Evolutionary conservation across 768 basidiomycete genomes (phyloP), one percentile per base, ranked within the genome.

Genomic region (Boletus bicolor): DNA sequence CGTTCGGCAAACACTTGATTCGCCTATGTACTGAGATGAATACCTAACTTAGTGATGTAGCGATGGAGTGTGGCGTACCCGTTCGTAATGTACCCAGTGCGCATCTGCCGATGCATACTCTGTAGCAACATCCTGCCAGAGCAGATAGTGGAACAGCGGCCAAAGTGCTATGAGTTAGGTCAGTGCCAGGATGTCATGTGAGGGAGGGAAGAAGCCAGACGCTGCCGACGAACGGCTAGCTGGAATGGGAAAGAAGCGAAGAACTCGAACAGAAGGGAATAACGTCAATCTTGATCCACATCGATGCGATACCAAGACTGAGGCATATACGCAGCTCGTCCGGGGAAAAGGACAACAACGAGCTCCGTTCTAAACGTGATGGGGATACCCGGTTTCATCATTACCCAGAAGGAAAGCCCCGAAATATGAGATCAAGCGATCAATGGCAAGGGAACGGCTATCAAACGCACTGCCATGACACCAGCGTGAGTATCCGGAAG

Each of bases 71-170:
- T 24, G 4, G 30, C 67, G 30, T 30, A 67, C 69, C 59, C 58
- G 62, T 30, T 71, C 68, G 36, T 71, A 71, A 42, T 71, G 63
- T 10, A 57, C 59, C 78, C 93, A 99, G 65, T 91, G 79, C 3
- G 82, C 77, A 68, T 93, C 92, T 30, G 92, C 93, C 4, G 89
- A 89, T 1, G 89, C 85, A 62, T 91, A 89, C 64, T 93, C 91
- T 28, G 87, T 87, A 9, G 90, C 89, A 56, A 94, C 92, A 69
- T 98, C 97, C 71, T 96, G 94, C 90, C 95, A 97, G 53, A 98
- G 86, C 54, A 98, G 84, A 70, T 98, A 98, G 75, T 98, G 97
- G 82, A 98, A 97, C 41, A 98, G 76, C 1, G 96, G 96, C 95
- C 96, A 99, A 43, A 99, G 84, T 38, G 87, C 93, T 96, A 64